phyloP scores from a whole-genome alignment of 192 early-diverging fungal species.

The Rhizophagus sp. region DNA sequence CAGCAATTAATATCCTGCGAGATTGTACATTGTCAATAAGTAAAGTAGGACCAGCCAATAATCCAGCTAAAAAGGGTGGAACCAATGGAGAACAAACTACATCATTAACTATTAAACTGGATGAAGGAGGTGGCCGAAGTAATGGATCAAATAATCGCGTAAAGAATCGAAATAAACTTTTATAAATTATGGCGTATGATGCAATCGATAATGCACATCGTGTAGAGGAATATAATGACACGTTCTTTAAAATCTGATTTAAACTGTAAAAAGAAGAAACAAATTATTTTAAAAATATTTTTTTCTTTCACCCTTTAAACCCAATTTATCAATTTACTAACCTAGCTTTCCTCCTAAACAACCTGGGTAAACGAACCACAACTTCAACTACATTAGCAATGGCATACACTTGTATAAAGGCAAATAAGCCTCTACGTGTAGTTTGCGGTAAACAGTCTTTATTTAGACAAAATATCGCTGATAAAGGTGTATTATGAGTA shows the following conservation, averaged over 20 bases:
- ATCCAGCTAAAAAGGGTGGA: constrained; percentile 18
- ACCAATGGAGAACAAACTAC: constrained; percentile 5
- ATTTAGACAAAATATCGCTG: not conserved
- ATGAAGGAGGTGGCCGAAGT: not conserved
- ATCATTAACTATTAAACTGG: not conserved
- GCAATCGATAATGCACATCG: constrained; percentile 13
- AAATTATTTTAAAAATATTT: not conserved
- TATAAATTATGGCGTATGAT: constrained; percentile 15
- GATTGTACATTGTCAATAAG: constrained; percentile 4
- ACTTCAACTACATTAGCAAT: not conserved
- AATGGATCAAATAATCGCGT: constrained; percentile 19
- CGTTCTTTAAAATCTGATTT: not conserved
- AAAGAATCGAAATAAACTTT: constrained; percentile 18
- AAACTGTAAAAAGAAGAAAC: not conserved
- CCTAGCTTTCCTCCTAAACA: not conserved
- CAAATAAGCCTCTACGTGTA: not conserved
- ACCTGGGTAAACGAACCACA: not conserved
- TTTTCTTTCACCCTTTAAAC: not conserved
- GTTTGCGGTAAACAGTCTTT: constrained; percentile 14
- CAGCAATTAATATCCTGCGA: not conserved
- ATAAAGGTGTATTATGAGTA: not conserved
- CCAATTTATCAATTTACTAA: not conserved
- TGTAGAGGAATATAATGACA: not conserved
- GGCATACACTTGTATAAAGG: not conserved
- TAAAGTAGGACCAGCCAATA: constrained; percentile 5